These are phyloP conservation scores for Polyplosphaeria fusca DNA, from an alignment of 495 filamentous ascomycete genomes.

Conservation along the genomic window DNA sequence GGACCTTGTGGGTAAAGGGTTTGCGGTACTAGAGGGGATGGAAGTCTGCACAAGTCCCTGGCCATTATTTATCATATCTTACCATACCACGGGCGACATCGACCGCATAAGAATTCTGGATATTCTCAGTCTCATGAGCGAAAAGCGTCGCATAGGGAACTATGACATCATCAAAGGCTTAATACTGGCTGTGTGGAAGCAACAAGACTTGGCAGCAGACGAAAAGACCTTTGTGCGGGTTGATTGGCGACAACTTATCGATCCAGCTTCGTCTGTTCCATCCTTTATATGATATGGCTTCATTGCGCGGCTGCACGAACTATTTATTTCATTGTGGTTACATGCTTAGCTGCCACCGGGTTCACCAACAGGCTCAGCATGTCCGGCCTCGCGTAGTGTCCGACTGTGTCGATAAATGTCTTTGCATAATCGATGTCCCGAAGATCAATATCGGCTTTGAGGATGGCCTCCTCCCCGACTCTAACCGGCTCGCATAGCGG, in stretches of 20 bases:
- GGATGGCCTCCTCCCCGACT: constrained; percentile 35
- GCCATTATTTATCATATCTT: constrained; percentile 21
- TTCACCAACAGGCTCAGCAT: constrained; percentile 37
- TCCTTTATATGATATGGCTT: constrained; percentile 10
- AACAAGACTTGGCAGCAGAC: constrained; percentile 16
- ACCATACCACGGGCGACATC: constrained; percentile 3
- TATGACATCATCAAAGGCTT: constrained; percentile 17
- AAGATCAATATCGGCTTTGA: constrained; percentile 42
- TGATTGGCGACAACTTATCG: constrained; percentile 17
- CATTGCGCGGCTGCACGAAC: background rate
- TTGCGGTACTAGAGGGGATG: constrained; percentile 7
- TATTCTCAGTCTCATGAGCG: constrained; percentile 3
- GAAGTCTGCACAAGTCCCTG: constrained; percentile 26
- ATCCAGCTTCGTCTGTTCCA: constrained; percentile 3
- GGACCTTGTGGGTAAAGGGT: background rate
- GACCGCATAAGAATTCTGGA: constrained; percentile 3
- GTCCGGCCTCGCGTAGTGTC: constrained; percentile 44
- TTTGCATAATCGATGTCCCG: constrained; percentile 36
- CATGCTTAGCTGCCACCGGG: constrained; percentile 23
- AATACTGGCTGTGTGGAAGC: constrained; percentile 13
- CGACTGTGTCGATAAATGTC: constrained; percentile 35
- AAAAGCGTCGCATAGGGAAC: constrained; percentile 19
- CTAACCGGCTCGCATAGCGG: constrained; percentile 29
- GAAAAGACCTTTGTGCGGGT: background rate
- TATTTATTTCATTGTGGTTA: constrained; percentile 17